These are phyloP conservation scores for Suhomyces kilbournensis DNA, from an alignment of 805 yeast species.

Conservation along the genomic window DNA sequence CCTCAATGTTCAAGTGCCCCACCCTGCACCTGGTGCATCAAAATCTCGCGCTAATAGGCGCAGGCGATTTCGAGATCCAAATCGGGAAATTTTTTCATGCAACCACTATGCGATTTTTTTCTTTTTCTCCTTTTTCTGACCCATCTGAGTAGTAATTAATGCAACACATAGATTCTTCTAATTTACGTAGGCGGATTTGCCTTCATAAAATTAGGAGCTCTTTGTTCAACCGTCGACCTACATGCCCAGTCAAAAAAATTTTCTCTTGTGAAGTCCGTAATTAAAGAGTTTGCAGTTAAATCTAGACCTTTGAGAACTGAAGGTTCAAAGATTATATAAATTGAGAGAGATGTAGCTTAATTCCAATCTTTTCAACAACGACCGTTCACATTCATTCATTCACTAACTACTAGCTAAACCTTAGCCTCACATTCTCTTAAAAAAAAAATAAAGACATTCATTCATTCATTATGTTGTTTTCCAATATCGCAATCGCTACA, in stretches of 20 bases:
- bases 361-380: background rate
- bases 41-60: background rate
- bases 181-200: background rate
- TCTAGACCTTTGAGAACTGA: background rate
- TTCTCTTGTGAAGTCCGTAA: background rate
- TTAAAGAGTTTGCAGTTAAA: background rate
- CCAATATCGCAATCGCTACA: constrained; percentile 8
- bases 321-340: background rate
- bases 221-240: background rate
- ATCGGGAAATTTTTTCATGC: background rate
- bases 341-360: background rate
- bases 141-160: background rate
- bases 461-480: constrained; percentile 6
- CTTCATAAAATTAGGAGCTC: background rate
- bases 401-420: background rate
- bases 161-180: background rate
- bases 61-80: background rate
- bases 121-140: background rate
- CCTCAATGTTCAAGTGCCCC: background rate
- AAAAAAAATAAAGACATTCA: background rate
- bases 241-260: background rate
- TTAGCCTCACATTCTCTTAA: background rate
- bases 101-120: background rate
- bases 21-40: background rate
- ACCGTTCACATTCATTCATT: background rate